Base-by-base conservation (phyloP, 1,284 basidiomycete genomes). In the Earliella scabrosa region DNA sequence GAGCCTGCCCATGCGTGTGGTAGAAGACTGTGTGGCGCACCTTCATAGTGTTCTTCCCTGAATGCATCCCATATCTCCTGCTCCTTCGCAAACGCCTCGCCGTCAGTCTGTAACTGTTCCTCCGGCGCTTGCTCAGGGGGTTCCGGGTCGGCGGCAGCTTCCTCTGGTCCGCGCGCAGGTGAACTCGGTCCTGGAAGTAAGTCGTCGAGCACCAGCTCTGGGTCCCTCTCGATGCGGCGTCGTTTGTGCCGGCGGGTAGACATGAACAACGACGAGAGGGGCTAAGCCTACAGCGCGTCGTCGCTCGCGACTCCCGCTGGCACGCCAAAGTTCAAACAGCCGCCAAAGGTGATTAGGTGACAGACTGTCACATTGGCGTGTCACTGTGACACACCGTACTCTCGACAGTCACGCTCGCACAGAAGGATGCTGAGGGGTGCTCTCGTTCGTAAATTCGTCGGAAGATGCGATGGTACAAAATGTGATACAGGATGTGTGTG, bases 41-140 rank as follows among this genome's bases (percentile, higher is more conserved):
- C 83, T 82, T 93, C 92, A 69, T 86, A 88, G 64, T 91, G 85
- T 59, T 93, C 90, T 64, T 91, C 90, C 59, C 84, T 82, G 68
- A 94, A 85, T 23, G 83, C 76, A 36, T 90, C 87, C 91, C 92
- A 93, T 27, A 88, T 74, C 41, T 82, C 82, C 54, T 77, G 79
- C 66, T 88, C 86, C 68, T 80, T 83, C 63, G 80, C 75, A 20
- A 67, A 64, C 48, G 69, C 71, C 50, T 68, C 69, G 26, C 69
- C 59, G 45, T 55, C 63, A 10, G 23, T 52, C 23, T 38, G 13
- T 18, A 39, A 20, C 36, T 63, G 57, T 18, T 24, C 35, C 16
- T 35, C 14, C 23, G 48, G 48, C 38, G 43, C 47, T 41, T 56
- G 46, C 27, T 31, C 45, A 46, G 36, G 41, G 36, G 45, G 45